Conservation (phyloP, 2,329 filamentous ascomycete species). For the Fusarium xylarioides region DNA sequence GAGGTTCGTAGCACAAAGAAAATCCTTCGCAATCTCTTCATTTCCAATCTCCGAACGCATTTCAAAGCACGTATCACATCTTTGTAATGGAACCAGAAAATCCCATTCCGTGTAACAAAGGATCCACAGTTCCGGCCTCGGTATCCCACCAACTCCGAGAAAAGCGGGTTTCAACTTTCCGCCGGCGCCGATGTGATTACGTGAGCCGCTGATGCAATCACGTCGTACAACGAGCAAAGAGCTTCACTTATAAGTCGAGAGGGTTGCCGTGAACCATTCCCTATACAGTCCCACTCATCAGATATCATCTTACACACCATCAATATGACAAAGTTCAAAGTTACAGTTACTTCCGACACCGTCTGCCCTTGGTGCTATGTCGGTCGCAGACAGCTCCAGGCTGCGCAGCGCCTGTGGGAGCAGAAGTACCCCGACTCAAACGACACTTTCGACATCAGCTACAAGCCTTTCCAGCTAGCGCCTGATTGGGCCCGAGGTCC, state of each 20-base stretch:
- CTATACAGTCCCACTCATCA: neutral
- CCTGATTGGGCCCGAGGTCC: conserved; percentile 48
- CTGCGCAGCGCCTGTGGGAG: conserved; percentile 55
- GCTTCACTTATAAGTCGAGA: conserved; percentile 13
- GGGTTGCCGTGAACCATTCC: neutral
- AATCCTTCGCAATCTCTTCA: neutral
- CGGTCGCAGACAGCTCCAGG: conserved; percentile 56
- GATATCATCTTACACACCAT: conserved; percentile 3
- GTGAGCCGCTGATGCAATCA: conserved; percentile 31
- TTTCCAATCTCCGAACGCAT: neutral
- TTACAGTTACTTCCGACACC: conserved; percentile 60
- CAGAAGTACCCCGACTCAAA: conserved; percentile 51
- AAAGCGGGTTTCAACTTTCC: conserved; percentile 4
- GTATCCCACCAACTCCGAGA: conserved; percentile 27
- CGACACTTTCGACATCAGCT: conserved; percentile 68
- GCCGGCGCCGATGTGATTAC: conserved; percentile 18
- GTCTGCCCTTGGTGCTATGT: conserved; percentile 64
- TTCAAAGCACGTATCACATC: conserved; percentile 12
- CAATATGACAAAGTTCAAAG: conserved; percentile 66
- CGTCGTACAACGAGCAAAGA: neutral
- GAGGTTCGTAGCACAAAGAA: neutral
- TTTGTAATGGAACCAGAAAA: neutral
- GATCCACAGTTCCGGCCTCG: conserved; percentile 22
- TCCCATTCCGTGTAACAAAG: neutral
- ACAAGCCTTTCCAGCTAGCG: conserved; percentile 57